Evolutionary conservation across 2,329 filamentous ascomycete genomes (phyloP).

Genomic region (Pseudocercospora crystallina): DNA sequence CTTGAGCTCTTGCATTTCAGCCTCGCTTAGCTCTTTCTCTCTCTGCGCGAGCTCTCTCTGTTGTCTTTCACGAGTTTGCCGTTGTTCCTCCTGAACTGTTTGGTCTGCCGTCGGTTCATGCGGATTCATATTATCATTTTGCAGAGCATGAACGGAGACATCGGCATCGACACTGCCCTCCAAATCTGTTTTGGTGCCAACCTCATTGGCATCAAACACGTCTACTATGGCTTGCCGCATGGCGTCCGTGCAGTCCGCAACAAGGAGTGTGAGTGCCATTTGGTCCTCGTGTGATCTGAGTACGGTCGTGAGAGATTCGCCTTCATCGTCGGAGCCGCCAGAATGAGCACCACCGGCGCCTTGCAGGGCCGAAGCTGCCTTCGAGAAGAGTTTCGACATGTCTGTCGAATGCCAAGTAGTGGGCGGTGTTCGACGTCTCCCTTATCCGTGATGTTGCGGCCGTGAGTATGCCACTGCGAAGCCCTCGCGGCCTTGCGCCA

Average conservation of each 20-base stretch:
- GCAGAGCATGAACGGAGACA: constrained; percentile 20
- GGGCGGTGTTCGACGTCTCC: no score
- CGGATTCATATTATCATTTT: not conserved
- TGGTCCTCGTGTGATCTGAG: constrained; percentile 44
- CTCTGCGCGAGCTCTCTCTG: constrained; percentile 37
- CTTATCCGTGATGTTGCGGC: no score
- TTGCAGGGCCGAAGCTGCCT: constrained; percentile 22
- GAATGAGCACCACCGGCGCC: not conserved
- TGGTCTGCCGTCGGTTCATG: constrained; percentile 3
- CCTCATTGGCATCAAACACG: constrained; percentile 42
- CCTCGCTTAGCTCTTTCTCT: constrained; percentile 52
- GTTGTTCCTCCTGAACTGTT: constrained; percentile 9
- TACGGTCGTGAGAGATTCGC: constrained; percentile 46
- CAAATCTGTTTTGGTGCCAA: constrained; percentile 31
- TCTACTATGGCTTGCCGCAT: constrained; percentile 48
- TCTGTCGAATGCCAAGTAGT: not conserved
- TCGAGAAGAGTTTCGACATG: constrained; percentile 31
- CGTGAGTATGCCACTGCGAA: no score
- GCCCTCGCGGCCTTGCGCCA: no score
- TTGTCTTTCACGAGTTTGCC: constrained; percentile 25
- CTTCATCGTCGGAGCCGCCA: constrained; percentile 26
- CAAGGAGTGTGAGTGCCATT: constrained; percentile 46
- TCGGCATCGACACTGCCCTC: constrained; percentile 26
- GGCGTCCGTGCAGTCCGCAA: constrained; percentile 46
- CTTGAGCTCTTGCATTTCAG: constrained; percentile 64